A percentile compares a stretch with the other conserved stretches of the same genome.
phyloP scores from a whole-genome alignment of 148 eudicot species.

The Euryodendron excelsum region DNA sequence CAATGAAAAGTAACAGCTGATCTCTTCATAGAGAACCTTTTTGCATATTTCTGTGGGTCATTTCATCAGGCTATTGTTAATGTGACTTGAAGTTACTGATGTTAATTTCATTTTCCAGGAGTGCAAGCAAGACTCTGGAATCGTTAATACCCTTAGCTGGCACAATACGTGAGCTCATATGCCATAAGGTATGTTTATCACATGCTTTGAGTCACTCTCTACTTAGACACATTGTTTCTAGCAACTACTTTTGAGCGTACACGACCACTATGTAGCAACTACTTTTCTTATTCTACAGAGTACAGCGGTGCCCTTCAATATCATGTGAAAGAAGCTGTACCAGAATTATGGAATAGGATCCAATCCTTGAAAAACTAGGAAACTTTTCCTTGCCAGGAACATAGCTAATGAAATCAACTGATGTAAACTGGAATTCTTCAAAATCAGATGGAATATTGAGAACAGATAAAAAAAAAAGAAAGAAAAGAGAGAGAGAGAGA shows the following conservation, averaged over 20 bases:
- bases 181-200: slow-evolving; percentile 52
- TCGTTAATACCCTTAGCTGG: slow-evolving; percentile 62
- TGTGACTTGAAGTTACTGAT: slow-evolving; percentile 2
- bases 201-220: slow-evolving; percentile 10
- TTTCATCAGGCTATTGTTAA: background rate
- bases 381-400: too few relatives aligned
- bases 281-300: background rate
- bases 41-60: background rate
- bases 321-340: slow-evolving; percentile 5
- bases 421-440: too few relatives aligned
- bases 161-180: slow-evolving; percentile 58
- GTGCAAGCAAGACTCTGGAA: slow-evolving; percentile 46
- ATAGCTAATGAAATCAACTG: too few relatives aligned
- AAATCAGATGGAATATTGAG: too few relatives aligned
- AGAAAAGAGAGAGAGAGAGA: too few relatives aligned
- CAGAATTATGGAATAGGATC: background rate
- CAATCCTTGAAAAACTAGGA: background rate
- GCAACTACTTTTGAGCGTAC: background rate
- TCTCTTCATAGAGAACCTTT: slow-evolving; percentile 1
- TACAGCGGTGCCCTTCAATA: background rate
- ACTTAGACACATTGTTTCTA: background rate
- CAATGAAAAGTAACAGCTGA: slow-evolving; percentile 43
- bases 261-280: too few relatives aligned
- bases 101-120: slow-evolving; percentile 43
- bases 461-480: too few relatives aligned